Percentiles rank a stretch among this genome's conserved stretches.
These are phyloP conservation scores for Eimeria praecox DNA, from an alignment of 169 alveolate genomes.

Conservation along the genomic window DNA sequence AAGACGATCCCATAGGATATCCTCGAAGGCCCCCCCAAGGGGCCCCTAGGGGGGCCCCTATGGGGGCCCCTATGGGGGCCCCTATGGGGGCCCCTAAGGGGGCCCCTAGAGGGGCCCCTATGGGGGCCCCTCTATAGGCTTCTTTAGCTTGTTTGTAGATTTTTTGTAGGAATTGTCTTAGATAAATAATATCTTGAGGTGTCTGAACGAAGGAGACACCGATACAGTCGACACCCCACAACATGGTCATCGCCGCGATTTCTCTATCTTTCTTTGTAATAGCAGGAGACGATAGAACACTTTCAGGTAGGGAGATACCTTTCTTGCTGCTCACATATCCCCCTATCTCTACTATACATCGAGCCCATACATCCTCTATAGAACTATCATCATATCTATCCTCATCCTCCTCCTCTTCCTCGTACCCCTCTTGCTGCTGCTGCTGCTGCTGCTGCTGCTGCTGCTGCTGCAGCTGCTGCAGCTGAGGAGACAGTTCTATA, in stretches of 20 bases:
- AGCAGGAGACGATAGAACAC: slow-evolving; percentile 88
- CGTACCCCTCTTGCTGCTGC: not conserved
- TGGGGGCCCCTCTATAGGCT: too few species aligned
- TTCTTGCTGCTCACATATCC: slow-evolving; percentile 89
- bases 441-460: slow-evolving; percentile 16
- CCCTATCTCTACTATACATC: slow-evolving; percentile 74
- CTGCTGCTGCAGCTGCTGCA: slow-evolving; percentile 8
- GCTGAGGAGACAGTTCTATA: slow-evolving; percentile 5
- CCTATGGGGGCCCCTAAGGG: not conserved
- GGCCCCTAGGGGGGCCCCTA: too few species aligned
- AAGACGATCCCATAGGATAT: too few species aligned
- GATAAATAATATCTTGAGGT: slow-evolving; percentile 88
- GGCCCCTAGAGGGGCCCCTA: not conserved
- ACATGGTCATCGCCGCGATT: slow-evolving; percentile 78
- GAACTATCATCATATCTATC: not conserved
- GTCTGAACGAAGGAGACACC: slow-evolving; percentile 93
- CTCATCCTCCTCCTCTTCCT: not conserved
- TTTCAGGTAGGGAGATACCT: slow-evolving; percentile 91
- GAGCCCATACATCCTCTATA: not conserved
- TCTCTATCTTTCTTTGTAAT: slow-evolving; percentile 89
- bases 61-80: not conserved
- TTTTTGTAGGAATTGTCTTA: slow-evolving; percentile 88
- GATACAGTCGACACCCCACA: slow-evolving; percentile 93
- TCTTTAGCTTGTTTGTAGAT: too few species aligned
- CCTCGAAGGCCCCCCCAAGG: too few species aligned